Evolutionary conservation across 176 grass and related monocot species (phyloP).

Genomic region (Aegilops umbellulata): DNA sequence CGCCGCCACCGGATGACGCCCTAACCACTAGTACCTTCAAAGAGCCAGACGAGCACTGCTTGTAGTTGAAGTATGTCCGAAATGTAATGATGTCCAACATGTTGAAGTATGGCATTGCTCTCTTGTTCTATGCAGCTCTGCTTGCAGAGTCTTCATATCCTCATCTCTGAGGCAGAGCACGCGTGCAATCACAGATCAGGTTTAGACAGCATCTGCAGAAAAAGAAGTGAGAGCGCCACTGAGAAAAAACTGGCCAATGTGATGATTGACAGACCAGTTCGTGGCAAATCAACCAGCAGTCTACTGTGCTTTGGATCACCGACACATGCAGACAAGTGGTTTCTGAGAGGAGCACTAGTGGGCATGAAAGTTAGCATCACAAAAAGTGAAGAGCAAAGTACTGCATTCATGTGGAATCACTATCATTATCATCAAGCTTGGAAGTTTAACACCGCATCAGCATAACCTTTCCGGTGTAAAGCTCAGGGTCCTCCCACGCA

Average conservation of each 20-base stretch:
- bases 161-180: not conserved
- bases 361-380: not conserved
- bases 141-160: not conserved
- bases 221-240: constrained; percentile 4
- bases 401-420: not conserved
- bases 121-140: not conserved
- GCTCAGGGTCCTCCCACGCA: not conserved
- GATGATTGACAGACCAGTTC: constrained; percentile 30
- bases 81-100: too few species aligned
- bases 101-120: constrained; percentile 5
- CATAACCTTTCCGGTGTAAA: not conserved
- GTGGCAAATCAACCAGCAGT: not conserved
- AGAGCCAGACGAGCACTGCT: too few species aligned
- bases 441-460: constrained; percentile 8
- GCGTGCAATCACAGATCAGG: constrained; percentile 6
- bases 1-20: too few species aligned
- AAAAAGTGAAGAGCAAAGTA: constrained; percentile 15
- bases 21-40: too few species aligned
- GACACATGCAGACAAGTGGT: not conserved
- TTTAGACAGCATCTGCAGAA: constrained; percentile 1
- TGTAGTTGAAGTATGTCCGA: too few species aligned
- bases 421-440: not conserved
- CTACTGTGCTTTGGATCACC: constrained; percentile 5
- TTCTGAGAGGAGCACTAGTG: not conserved
- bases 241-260: constrained; percentile 25